Conservation (phyloP, 2,329 filamentous ascomycete genomes). For the Simplicillium aogashimaense region DNA sequence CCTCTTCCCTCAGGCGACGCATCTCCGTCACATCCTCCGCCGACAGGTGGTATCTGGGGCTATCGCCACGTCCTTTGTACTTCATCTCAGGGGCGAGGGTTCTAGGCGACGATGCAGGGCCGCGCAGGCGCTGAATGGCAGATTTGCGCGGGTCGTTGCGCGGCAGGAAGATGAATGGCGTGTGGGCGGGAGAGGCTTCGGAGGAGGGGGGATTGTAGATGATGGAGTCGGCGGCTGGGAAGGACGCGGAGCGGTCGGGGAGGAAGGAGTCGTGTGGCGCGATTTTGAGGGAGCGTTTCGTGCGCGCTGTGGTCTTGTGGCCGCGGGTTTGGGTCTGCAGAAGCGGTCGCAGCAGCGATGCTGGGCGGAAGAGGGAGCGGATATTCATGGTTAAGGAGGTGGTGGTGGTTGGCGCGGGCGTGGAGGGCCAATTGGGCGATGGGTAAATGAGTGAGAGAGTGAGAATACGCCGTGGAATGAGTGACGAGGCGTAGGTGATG, state of each 20-base stretch:
- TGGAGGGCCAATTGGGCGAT: neutral
- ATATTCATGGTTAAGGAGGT: conserved; percentile 16
- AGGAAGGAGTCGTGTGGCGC: conserved; percentile 52
- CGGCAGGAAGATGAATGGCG: conserved; percentile 58
- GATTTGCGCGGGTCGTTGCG: conserved; percentile 42
- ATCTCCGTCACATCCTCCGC: conserved; percentile 50
- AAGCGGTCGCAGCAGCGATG: conserved; percentile 12
- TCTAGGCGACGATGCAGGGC: conserved; percentile 20
- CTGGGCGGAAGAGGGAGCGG: conserved; percentile 14
- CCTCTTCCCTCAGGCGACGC: conserved; percentile 38
- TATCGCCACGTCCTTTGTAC: conserved; percentile 19
- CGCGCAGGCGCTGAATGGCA: conserved; percentile 35
- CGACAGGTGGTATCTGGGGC: conserved; percentile 40
- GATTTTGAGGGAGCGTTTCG: conserved; percentile 48
- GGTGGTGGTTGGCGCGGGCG: too few species aligned
- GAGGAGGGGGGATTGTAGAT: conserved; percentile 49
- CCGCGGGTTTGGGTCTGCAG: conserved; percentile 22
- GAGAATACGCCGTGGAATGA: too few species aligned
- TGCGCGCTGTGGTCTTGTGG: conserved; percentile 42
- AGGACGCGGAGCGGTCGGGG: conserved; percentile 20
- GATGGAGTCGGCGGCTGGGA: conserved; percentile 27
- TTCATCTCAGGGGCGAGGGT: conserved; percentile 22
- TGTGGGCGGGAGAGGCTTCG: conserved; percentile 48
- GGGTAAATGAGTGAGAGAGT: neutral
- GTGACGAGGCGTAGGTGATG: too few species aligned